phyloP scores from a whole-genome alignment of 2,329 filamentous ascomycete species.

The Hirsutella minnesotensis region DNA sequence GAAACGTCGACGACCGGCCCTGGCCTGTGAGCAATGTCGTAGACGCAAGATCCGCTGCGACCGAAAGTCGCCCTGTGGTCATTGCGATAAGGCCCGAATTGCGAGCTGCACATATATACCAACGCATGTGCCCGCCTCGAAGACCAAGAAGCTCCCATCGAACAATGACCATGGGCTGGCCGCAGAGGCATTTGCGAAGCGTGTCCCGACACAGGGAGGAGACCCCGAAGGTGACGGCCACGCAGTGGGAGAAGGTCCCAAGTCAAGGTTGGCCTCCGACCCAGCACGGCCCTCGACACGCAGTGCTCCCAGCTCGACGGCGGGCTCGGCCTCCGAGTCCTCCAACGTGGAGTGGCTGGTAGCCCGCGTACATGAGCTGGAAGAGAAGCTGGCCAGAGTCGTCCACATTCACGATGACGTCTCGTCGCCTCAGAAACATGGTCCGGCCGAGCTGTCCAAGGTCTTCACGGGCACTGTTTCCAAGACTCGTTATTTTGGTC shows the following conservation, averaged over 20 bases:
- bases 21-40: constrained; percentile 46
- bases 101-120: constrained; percentile 41
- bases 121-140: constrained; percentile 18
- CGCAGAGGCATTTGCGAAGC: too few species aligned
- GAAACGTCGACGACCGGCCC: constrained; percentile 26
- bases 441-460: constrained; percentile 4
- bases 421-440: constrained; percentile 4
- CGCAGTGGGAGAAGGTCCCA: too few species aligned
- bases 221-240: too few species aligned
- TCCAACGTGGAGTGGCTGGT: constrained; percentile 21
- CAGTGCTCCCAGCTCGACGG: constrained; percentile 9
- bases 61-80: constrained; percentile 44
- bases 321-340: constrained; percentile 13
- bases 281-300: too few species aligned
- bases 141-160: background rate
- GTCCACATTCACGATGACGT: constrained; percentile 12
- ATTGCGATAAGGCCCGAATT: constrained; percentile 45
- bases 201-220: too few species aligned
- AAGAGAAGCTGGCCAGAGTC: constrained; percentile 25
- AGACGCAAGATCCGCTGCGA: constrained; percentile 51
- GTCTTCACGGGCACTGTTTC: constrained; percentile 23
- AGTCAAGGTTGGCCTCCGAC: too few species aligned
- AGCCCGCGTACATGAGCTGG: constrained; percentile 28
- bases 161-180: too few species aligned
- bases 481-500: constrained; percentile 33